Conservation (phyloP, 129 eudicot genomes). For the Smallanthus sonchifolius region DNA sequence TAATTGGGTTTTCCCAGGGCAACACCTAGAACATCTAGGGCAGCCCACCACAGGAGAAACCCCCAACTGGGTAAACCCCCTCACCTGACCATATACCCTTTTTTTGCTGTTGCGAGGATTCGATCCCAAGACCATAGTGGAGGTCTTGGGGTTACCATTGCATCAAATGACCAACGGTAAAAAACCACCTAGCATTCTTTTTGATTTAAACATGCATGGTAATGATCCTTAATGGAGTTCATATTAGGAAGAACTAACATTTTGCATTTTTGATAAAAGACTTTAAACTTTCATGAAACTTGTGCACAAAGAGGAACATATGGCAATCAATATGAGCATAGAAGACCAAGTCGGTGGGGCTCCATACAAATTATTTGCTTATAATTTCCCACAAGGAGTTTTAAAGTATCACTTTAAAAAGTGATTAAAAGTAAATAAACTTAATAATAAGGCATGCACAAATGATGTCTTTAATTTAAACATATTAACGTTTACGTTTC, state of each 20-base stretch:
- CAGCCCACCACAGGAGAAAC: too few relatives aligned
- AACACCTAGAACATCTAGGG: too few relatives aligned
- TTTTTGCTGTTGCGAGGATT: too few relatives aligned
- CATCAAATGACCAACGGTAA: too few relatives aligned
- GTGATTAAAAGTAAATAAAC: slow-evolving; percentile 23
- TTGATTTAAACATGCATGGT: not conserved
- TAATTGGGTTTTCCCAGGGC: too few relatives aligned
- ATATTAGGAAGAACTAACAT: slow-evolving; percentile 28
- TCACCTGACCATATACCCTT: too few relatives aligned
- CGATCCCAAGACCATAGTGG: too few relatives aligned
- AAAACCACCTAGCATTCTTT: too few relatives aligned
- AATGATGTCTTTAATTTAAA: slow-evolving; percentile 26
- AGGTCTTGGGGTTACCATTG: too few relatives aligned
- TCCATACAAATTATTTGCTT: slow-evolving; percentile 38
- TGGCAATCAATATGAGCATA: slow-evolving; percentile 26
- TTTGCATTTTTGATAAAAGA: slow-evolving; percentile 26
- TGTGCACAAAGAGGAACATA: slow-evolving; percentile 31
- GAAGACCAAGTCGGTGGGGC: slow-evolving; percentile 38
- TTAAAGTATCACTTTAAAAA: slow-evolving; percentile 27
- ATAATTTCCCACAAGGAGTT: slow-evolving; percentile 38
- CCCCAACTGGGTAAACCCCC: too few relatives aligned
- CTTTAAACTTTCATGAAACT: slow-evolving; percentile 36
- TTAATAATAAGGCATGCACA: slow-evolving; percentile 23
- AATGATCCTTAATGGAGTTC: slow-evolving; percentile 25
- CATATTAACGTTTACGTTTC: slow-evolving; percentile 4